These are phyloP conservation scores for Coemansia sp. DNA, from an alignment of 192 early-diverging fungal genomes.

Conservation along the genomic window DNA sequence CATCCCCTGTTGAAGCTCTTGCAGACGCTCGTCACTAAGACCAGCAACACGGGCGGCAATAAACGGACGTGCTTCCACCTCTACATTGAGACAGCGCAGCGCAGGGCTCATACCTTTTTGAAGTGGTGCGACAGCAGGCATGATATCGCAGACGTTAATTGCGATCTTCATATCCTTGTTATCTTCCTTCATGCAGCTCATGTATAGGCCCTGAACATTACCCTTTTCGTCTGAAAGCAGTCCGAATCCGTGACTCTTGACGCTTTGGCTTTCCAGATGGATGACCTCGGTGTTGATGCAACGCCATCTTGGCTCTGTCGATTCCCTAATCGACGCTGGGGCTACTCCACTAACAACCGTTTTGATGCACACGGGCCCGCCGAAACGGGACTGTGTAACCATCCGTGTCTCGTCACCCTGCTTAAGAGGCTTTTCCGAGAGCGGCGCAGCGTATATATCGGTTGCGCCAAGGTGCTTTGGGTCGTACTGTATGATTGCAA, in stretches of 20 bases:
- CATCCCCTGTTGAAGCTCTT: constrained; percentile 56
- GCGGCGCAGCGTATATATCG: constrained; percentile 62
- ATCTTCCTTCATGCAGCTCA: constrained; percentile 37
- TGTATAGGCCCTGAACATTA: constrained; percentile 36
- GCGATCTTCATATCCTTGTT: constrained; percentile 10
- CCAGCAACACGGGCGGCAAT: constrained; percentile 63
- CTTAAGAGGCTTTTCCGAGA: constrained; percentile 59
- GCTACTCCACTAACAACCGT: constrained; percentile 62
- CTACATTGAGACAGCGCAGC: constrained; percentile 61
- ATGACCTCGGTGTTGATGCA: constrained; percentile 44
- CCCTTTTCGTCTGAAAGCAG: constrained; percentile 43
- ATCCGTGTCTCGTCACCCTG: constrained; percentile 67
- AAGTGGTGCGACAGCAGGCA: constrained; percentile 55
- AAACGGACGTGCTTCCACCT: constrained; percentile 63
- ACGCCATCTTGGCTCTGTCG: constrained; percentile 35
- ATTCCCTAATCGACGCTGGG: constrained; percentile 51
- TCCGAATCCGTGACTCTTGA: constrained; percentile 28
- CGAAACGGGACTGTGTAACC: constrained; percentile 58
- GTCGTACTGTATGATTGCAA: constrained; percentile 82
- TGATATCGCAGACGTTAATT: constrained; percentile 51
- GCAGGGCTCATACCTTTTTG: constrained; percentile 53
- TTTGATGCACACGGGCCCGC: constrained; percentile 61
- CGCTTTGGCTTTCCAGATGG: constrained; percentile 33
- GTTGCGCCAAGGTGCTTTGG: constrained; percentile 70
- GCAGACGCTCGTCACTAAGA: constrained; percentile 59